Percentiles rank a stretch among this genome's conserved stretches.
phyloP scores from a whole-genome alignment of 148 eudicot genomes.

The Euryodendron excelsum region DNA sequence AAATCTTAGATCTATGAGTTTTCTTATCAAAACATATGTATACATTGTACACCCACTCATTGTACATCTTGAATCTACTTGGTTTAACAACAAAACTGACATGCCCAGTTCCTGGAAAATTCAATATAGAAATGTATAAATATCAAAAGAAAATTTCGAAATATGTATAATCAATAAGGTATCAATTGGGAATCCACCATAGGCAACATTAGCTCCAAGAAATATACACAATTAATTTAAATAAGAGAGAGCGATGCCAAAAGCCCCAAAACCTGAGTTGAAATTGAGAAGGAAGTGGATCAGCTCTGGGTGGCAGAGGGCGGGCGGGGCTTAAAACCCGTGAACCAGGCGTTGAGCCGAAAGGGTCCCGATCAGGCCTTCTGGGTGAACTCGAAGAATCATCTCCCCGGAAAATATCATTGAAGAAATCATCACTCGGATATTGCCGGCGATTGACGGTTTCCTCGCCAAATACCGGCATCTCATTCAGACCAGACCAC shows the following conservation, averaged over 20 bases:
- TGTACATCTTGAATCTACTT: not conserved
- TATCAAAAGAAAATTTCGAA: not conserved
- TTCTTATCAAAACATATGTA: not conserved
- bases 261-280: slow-evolving; percentile 54
- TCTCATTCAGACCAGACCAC: slow-evolving; percentile 39
- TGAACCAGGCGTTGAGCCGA: slow-evolving; percentile 55
- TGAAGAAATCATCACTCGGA: slow-evolving; percentile 62
- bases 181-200: too few species aligned
- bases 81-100: not conserved
- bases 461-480: slow-evolving; percentile 73
- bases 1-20: too few species aligned
- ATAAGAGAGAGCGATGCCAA: not conserved
- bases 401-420: slow-evolving; percentile 75
- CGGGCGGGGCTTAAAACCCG: slow-evolving; percentile 55
- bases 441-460: slow-evolving; percentile 37
- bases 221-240: not conserved
- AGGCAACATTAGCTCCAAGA: not conserved
- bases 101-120: not conserved
- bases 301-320: slow-evolving; percentile 37
- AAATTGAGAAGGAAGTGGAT: slow-evolving; percentile 50
- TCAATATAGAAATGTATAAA: not conserved
- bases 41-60: not conserved
- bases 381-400: slow-evolving; percentile 58
- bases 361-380: slow-evolving; percentile 32
- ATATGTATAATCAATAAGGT: too few species aligned